Evolutionary conservation across 805 yeast genomes (phyloP).

Genomic region (Myxozyma geophila): DNA sequence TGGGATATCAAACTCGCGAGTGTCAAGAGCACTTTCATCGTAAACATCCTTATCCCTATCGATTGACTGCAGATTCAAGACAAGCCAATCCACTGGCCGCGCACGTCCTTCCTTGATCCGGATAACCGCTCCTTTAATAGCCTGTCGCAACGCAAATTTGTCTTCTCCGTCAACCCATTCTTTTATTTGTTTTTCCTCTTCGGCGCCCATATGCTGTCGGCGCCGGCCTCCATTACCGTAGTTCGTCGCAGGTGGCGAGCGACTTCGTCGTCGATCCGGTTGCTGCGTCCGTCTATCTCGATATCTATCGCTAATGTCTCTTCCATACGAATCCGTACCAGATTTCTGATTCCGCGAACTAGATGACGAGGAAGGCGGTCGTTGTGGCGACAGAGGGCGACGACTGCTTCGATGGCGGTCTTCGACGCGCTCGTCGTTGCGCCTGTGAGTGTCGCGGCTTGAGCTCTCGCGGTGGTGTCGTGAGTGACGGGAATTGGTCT

Average conservation of each 20-base stretch:
- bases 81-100: slow-evolving; percentile 40
- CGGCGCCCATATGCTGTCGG: slow-evolving; percentile 13
- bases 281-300: neutral
- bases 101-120: slow-evolving; percentile 41
- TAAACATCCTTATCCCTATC: slow-evolving; percentile 26
- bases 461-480: neutral
- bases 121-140: slow-evolving; percentile 42
- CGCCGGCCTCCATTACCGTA: slow-evolving; percentile 1
- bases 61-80: slow-evolving; percentile 30
- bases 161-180: slow-evolving; percentile 44
- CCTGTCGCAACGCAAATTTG: slow-evolving; percentile 41
- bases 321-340: neutral
- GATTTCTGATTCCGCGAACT: neutral
- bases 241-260: slow-evolving; percentile 10
- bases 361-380: neutral
- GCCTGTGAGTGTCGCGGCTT: neutral
- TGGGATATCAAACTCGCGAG: slow-evolving; percentile 33
- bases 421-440: neutral
- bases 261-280: slow-evolving; percentile 6
- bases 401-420: slow-evolving; percentile 5
- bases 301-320: neutral
- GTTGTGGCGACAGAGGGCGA: slow-evolving; percentile 7
- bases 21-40: slow-evolving; percentile 29
- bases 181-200: slow-evolving; percentile 21
- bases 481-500: neutral